Evolutionary conservation across 257 asterid species (phyloP).

Genomic region (Solanum appendiculatum): DNA sequence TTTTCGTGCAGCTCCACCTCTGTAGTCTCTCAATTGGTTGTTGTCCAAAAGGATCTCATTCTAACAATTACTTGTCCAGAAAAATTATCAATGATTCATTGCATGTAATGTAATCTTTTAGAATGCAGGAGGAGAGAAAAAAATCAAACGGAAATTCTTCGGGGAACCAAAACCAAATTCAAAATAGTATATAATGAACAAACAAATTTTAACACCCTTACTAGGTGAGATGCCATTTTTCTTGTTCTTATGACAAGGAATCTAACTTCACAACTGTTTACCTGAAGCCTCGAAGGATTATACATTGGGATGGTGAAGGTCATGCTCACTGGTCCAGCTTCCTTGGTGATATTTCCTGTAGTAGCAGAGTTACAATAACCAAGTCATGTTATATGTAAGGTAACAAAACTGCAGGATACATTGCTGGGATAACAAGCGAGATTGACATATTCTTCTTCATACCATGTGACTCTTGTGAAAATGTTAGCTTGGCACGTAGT

Average conservation of each 20-base stretch:
- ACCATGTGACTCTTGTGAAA: constrained; percentile 96
- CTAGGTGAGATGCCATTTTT: not conserved
- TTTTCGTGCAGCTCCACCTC: not conserved
- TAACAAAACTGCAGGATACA: not conserved
- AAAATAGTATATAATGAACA: not conserved
- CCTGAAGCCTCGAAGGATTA: constrained; percentile 98
- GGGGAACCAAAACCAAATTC: not conserved
- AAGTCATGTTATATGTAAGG: not conserved
- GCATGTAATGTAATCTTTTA: not conserved
- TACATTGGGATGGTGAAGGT: constrained; percentile 97
- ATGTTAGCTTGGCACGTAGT: constrained; percentile 83
- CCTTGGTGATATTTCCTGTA: constrained; percentile 90
- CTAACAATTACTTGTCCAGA: not conserved
- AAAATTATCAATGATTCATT: not conserved
- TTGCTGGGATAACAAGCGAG: not conserved
- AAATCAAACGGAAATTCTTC: not conserved
- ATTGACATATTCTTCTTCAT: not conserved
- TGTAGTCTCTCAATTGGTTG: not conserved
- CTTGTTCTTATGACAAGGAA: not conserved
- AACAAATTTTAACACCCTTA: not conserved
- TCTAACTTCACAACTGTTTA: constrained; percentile 5
- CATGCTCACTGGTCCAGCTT: constrained; percentile 99
- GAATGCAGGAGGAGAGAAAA: not conserved
- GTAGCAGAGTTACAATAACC: not conserved
- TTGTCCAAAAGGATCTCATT: not conserved